phyloP scores from a whole-genome alignment of 176 grass and related monocot genomes.

The Musa itinerans region DNA sequence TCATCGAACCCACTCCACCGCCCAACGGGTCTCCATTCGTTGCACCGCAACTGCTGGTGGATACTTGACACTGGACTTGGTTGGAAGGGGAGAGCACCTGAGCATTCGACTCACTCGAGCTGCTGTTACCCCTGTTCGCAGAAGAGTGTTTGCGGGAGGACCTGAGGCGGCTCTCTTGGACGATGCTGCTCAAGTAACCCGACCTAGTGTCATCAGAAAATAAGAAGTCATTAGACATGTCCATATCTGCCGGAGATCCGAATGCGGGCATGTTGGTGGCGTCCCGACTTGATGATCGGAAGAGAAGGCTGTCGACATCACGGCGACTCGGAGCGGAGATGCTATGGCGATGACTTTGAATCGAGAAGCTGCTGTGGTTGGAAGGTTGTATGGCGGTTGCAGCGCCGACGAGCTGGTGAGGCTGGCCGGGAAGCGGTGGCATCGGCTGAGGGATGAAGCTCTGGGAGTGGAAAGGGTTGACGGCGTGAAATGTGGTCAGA shows the following conservation, averaged over 20 bases:
- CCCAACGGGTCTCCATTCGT: neutral
- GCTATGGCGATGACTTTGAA: conserved; percentile 1
- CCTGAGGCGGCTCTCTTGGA: conserved; percentile 75
- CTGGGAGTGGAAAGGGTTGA: conserved; percentile 56
- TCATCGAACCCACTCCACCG: neutral
- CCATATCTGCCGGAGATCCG: conserved; percentile 20
- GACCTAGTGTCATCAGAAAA: conserved; percentile 62
- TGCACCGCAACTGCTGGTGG: neutral
- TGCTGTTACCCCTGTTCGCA: neutral
- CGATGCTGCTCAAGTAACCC: conserved; percentile 92
- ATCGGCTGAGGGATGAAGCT: conserved; percentile 23
- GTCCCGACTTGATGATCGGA: conserved; percentile 26
- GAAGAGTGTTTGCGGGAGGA: conserved; percentile 24
- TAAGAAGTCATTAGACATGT: conserved; percentile 22
- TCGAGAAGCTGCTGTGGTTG: neutral
- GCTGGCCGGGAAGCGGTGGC: conserved; percentile 21
- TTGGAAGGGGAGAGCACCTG: neutral
- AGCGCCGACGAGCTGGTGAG: conserved; percentile 26
- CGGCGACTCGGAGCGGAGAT: conserved; percentile 6
- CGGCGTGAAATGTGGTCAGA: conserved; percentile 48
- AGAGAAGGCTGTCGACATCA: neutral
- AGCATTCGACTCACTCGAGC: neutral
- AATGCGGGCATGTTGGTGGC: conserved; percentile 11
- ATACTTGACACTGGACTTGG: neutral
- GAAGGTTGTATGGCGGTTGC: neutral